Evolutionary conservation across 345 rosid genomes (phyloP).

Genomic region (Mallotus nudiflorus): DNA sequence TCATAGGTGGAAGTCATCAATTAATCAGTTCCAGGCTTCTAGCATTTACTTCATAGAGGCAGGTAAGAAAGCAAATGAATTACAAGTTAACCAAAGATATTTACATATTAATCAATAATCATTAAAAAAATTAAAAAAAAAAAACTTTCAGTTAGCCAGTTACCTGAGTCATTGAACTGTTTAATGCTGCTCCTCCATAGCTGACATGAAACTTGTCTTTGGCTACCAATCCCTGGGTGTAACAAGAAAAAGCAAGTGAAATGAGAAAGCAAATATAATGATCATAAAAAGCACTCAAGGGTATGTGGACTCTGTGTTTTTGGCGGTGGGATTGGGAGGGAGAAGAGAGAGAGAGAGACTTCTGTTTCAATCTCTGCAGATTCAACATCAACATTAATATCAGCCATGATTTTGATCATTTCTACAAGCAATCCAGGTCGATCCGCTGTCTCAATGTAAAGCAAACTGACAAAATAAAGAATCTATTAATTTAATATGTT

Average conservation of each 20-base stretch:
- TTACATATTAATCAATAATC: background rate
- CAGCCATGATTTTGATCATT: slow-evolving; percentile 74
- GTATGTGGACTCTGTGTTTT: background rate
- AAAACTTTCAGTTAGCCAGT: slow-evolving; percentile 1
- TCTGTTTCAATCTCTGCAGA: slow-evolving; percentile 96
- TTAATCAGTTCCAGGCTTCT: background rate
- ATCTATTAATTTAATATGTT: background rate
- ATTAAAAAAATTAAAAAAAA: background rate
- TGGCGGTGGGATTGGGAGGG: background rate
- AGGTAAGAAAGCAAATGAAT: background rate
- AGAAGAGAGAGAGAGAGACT: slow-evolving; percentile 36
- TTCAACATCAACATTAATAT: slow-evolving; percentile 80
- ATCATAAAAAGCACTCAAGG: background rate
- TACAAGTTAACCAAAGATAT: background rate
- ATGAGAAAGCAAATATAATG: background rate
- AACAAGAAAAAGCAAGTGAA: slow-evolving; percentile 10
- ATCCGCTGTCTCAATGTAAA: slow-evolving; percentile 87
- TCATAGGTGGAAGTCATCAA: background rate
- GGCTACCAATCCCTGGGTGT: slow-evolving; percentile 76
- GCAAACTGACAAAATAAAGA: slow-evolving; percentile 59
- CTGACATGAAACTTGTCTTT: slow-evolving; percentile 94
- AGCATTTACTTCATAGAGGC: background rate
- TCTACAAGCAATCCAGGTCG: slow-evolving; percentile 94
- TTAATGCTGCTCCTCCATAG: slow-evolving; percentile 83
- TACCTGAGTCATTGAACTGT: slow-evolving; percentile 78